phyloP scores from a whole-genome alignment of 257 asterid genomes.

The Vinca minor region DNA sequence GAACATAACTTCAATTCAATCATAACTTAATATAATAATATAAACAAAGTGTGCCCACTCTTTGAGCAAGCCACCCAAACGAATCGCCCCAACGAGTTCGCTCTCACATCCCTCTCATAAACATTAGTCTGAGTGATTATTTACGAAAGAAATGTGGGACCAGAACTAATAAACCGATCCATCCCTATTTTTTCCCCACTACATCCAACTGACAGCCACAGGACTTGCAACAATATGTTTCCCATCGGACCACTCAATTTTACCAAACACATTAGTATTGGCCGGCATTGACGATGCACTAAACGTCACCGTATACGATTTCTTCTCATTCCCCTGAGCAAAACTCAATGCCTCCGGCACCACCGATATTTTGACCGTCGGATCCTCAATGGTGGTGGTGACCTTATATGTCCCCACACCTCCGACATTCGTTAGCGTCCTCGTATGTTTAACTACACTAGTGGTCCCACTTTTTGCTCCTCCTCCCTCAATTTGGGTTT shows the following conservation, averaged over 20 bases:
- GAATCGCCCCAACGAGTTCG: no score
- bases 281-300: constrained; percentile 44
- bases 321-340: constrained; percentile 41
- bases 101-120: no score
- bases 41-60: constrained; percentile 1
- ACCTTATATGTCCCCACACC: constrained; percentile 66
- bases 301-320: constrained; percentile 60
- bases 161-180: no score
- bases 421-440: constrained; percentile 77
- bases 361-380: constrained; percentile 45
- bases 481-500: constrained; percentile 21
- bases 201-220: constrained; percentile 63
- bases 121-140: no score
- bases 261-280: constrained; percentile 48
- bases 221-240: constrained; percentile 79
- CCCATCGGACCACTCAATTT: constrained; percentile 88
- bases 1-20: not conserved
- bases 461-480: constrained; percentile 17
- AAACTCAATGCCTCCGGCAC: constrained; percentile 56
- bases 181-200: no score
- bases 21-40: not conserved
- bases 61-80: constrained; percentile 12
- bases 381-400: constrained; percentile 25
- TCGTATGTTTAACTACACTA: constrained; percentile 45
- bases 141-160: no score